These are phyloP conservation scores for Myxozyma udenii DNA, from an alignment of 805 yeast species.

Conservation along the genomic window DNA sequence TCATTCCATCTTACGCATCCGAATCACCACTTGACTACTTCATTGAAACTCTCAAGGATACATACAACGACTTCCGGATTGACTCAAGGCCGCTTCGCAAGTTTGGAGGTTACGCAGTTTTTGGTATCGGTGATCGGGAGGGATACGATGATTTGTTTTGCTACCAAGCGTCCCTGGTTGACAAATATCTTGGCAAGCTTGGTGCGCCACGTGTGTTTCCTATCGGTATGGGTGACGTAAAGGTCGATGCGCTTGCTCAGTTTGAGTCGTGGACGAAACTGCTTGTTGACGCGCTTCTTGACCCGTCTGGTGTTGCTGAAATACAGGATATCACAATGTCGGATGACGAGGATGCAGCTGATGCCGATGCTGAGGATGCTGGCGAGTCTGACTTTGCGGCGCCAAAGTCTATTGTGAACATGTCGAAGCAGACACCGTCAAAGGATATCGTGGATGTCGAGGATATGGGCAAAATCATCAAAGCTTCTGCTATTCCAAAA, in stretches of 20 bases:
- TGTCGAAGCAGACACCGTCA: conserved; percentile 36
- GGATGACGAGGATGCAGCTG: conserved; percentile 46
- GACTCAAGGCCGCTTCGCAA: conserved; percentile 73
- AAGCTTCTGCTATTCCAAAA: conserved; percentile 28
- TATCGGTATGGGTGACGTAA: conserved; percentile 77
- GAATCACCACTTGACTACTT: conserved; percentile 90
- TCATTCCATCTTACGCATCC: conserved; percentile 86
- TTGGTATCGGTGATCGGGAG: conserved; percentile 86
- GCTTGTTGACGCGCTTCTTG: conserved; percentile 59
- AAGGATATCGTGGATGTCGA: conserved; percentile 72
- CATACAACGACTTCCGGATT: conserved; percentile 78
- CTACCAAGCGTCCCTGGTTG: conserved; percentile 76
- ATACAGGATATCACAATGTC: conserved; percentile 58
- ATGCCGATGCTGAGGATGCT: conserved; percentile 40
- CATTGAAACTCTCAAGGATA: conserved; percentile 73
- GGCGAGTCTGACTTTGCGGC: conserved; percentile 30
- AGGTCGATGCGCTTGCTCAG: conserved; percentile 53
- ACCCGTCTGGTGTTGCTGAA: conserved; percentile 56
- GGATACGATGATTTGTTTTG: conserved; percentile 83
- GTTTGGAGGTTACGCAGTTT: conserved; percentile 75
- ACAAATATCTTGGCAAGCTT: conserved; percentile 68
- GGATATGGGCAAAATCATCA: conserved; percentile 70
- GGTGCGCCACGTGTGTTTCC: conserved; percentile 88
- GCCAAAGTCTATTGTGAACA: conserved; percentile 17
- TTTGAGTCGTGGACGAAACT: conserved; percentile 66